A percentile compares a stretch with the other conserved stretches of the same genome.
These are phyloP conservation scores for Suillus cothurnatus DNA, from an alignment of 768 basidiomycete species.

Conservation along the genomic window DNA sequence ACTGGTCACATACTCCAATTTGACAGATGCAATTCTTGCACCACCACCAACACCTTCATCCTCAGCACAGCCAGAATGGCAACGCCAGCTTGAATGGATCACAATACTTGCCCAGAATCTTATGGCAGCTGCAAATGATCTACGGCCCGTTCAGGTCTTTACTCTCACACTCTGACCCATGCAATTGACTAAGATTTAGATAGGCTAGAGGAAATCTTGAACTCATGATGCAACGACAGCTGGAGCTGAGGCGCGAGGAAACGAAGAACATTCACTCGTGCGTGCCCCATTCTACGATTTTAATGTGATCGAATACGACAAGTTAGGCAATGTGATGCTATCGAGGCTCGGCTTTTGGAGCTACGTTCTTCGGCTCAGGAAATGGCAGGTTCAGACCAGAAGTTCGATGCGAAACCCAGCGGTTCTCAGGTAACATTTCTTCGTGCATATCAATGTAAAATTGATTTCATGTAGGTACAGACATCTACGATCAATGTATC, in stretches of 20 bases:
- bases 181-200: constrained; percentile 1
- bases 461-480: background rate
- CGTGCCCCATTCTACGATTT: constrained; percentile 25
- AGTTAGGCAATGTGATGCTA: constrained; percentile 67
- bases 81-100: constrained; percentile 78
- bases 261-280: constrained; percentile 70
- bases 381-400: constrained; percentile 6
- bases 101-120: constrained; percentile 80
- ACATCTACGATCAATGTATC: constrained; percentile 12
- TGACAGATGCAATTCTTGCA: constrained; percentile 68
- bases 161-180: constrained; percentile 5
- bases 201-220: constrained; percentile 84
- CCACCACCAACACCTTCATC: constrained; percentile 58
- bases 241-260: constrained; percentile 74
- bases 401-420: background rate
- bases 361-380: constrained; percentile 40
- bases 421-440: background rate
- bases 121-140: constrained; percentile 87
- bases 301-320: background rate
- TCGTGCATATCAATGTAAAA: background rate
- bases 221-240: constrained; percentile 77
- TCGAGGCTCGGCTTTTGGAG: constrained; percentile 64
- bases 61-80: constrained; percentile 64
- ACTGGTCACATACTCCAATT: constrained; percentile 74
- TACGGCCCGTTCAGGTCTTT: constrained; percentile 82